These are phyloP conservation scores for Knufia fluminis DNA, from an alignment of 2,329 filamentous ascomycete genomes.

Conservation along the genomic window DNA sequence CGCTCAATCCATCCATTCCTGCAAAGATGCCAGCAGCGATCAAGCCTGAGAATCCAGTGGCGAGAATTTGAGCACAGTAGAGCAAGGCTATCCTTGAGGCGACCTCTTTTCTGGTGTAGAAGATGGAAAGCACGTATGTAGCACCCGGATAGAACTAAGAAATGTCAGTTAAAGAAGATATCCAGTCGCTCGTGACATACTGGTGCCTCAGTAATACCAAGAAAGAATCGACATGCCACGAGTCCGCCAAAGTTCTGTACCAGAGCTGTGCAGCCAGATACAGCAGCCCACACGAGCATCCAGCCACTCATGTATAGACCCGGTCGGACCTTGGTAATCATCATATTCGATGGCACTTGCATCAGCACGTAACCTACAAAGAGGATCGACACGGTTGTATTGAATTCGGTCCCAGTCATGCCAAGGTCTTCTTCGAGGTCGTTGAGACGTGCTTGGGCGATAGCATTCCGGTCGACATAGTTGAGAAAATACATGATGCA, in stretches of 20 bases:
- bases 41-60: conserved; percentile 50
- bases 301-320: conserved; percentile 35
- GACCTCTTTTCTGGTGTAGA: conserved; percentile 50
- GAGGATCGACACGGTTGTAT: conserved; percentile 24
- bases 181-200: no score
- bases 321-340: conserved; percentile 29
- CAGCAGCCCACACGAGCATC: conserved; percentile 30
- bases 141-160: conserved; percentile 45
- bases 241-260: conserved; percentile 34
- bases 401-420: conserved; percentile 25
- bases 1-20: conserved; percentile 31
- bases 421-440: conserved; percentile 24
- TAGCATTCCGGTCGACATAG: conserved; percentile 25
- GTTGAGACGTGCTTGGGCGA: conserved; percentile 26
- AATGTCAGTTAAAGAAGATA: no score
- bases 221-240: conserved; percentile 33
- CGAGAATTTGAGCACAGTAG: conserved; percentile 52
- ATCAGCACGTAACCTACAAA: conserved; percentile 22
- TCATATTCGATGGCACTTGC: conserved; percentile 21
- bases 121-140: conserved; percentile 54
- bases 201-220: conserved; percentile 30
- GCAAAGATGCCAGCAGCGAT: conserved; percentile 37
- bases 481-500: conserved; percentile 28
- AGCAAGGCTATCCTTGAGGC: conserved; percentile 46
- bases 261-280: conserved; percentile 28